Base-by-base conservation (phyloP, 768 basidiomycete genomes). In the Cubamyces lactineus region DNA sequence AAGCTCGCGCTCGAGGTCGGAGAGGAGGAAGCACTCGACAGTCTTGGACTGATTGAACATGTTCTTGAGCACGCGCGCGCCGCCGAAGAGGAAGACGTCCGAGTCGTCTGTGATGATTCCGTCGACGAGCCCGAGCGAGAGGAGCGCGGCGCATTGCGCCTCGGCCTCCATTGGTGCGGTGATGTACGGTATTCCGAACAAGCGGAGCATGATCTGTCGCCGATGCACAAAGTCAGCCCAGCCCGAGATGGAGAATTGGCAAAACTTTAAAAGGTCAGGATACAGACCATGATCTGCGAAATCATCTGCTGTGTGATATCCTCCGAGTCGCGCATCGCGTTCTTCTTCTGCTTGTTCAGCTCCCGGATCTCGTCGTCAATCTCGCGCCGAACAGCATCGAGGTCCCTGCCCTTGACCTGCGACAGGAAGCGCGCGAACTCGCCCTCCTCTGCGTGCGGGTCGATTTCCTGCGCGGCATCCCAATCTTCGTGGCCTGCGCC, bases 31-130 rank as follows among this genome's bases (percentile, higher is more conserved):
- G 71, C 94, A 95, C 75, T 99, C 97, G 57, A 98, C 97, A 3
- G 95, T 98, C 80, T 98, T 98, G 50, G 92, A 91, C 75, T 98
- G 96, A 73, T 98, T 98, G 79, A 99, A 99, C 91, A 99, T 96
- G 73, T 99, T 98, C 77, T 96, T 97, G 83, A 91, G 97, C 19
- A 98, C 93, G n/a, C 94, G 88, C 66, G 84, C 76, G 23, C 94
- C 96, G 34, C 97, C 97, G 67, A 99, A 99, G 51, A 99, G 87
- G 76, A 99, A 99, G 51, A 98, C 95, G 71, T 99, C 97, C 5
- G 94, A 97, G 74, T 99, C 97, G 73, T 99, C 97, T 0, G 97
- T 99, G 73, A 99, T 98, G 57, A 99, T 91, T 0, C 97, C 97
- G 65, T 99, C 95, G 40, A 97, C 96, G 28, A 98, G 81, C 16